Conservation (phyloP, 495 filamentous ascomycete genomes). For the Hypoxylon perforatum region DNA sequence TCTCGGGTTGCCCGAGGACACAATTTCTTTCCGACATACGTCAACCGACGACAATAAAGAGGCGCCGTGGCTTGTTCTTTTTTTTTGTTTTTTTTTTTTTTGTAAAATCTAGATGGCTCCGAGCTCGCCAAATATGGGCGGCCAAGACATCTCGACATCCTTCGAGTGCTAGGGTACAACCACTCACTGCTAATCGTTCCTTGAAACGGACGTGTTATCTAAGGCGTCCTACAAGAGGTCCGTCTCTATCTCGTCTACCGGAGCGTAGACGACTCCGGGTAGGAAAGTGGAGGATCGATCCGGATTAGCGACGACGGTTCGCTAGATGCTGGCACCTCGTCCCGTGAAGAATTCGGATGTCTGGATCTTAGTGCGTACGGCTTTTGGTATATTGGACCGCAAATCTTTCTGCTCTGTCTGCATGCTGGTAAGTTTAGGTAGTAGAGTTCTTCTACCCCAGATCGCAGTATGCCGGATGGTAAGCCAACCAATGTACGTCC, state of each 20-base stretch:
- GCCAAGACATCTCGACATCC: constrained; percentile 25
- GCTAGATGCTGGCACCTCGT: constrained; percentile 27
- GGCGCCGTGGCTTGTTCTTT: constrained; percentile 15
- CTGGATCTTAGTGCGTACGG: constrained; percentile 31
- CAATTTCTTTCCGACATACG: not conserved
- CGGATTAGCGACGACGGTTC: constrained; percentile 35
- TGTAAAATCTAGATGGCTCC: constrained; percentile 24
- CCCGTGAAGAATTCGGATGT: constrained; percentile 32
- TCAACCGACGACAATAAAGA: constrained; percentile 6
- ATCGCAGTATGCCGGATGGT: constrained; percentile 39
- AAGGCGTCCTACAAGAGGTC: constrained; percentile 24
- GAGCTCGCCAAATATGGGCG: constrained; percentile 33
- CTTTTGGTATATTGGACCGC: constrained; percentile 22
- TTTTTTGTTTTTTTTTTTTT: constrained; percentile 13
- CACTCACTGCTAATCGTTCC: constrained; percentile 34
- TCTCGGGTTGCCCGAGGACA: not conserved
- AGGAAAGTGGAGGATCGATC: constrained; percentile 30
- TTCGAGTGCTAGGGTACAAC: constrained; percentile 31
- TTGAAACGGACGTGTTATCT: constrained; percentile 32
- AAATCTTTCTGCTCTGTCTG: constrained; percentile 15
- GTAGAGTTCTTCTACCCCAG: constrained; percentile 27
- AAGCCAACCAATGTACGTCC: constrained; percentile 15
- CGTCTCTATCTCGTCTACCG: constrained; percentile 34
- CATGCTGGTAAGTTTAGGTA: constrained; percentile 9
- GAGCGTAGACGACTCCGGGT: constrained; percentile 33